A percentile compares a stretch with the other conserved stretches of the same genome.
Evolutionary conservation across 2,329 filamentous ascomycete species (phyloP).

Genomic region (Diaporthe amygdali): DNA sequence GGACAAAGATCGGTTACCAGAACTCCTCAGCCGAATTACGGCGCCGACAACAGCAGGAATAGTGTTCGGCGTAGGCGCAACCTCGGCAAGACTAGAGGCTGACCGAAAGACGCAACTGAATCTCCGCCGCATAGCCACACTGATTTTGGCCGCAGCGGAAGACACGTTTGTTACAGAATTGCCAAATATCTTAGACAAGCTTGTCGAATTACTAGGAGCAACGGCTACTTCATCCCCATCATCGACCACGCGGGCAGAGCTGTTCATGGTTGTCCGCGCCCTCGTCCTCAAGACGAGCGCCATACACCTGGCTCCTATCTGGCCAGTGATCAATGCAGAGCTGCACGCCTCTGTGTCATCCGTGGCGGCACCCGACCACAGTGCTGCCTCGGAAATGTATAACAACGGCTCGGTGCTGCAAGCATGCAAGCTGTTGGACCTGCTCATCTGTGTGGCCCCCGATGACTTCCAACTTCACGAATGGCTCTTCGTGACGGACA

Average conservation of each 20-base stretch:
- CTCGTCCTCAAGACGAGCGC: slow-evolving; percentile 80
- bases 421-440: slow-evolving; percentile 90
- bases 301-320: slow-evolving; percentile 81
- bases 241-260: slow-evolving; percentile 84
- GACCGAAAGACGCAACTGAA: slow-evolving; percentile 93
- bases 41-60: slow-evolving; percentile 92
- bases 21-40: slow-evolving; percentile 78
- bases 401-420: slow-evolving; percentile 81
- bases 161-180: slow-evolving; percentile 85
- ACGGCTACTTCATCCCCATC: slow-evolving; percentile 91
- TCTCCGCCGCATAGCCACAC: slow-evolving; percentile 78
- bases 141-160: slow-evolving; percentile 76
- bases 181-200: slow-evolving; percentile 75
- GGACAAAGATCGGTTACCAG: slow-evolving; percentile 87
- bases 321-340: slow-evolving; percentile 89
- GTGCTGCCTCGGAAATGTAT: slow-evolving; percentile 71
- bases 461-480: slow-evolving; percentile 99
- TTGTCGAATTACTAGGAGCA: slow-evolving; percentile 85
- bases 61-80: slow-evolving; percentile 97
- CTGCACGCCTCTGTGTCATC: slow-evolving; percentile 81
- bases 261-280: slow-evolving; percentile 86
- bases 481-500: slow-evolving; percentile 97
- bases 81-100: slow-evolving; percentile 90
- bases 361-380: slow-evolving; percentile 71
- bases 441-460: slow-evolving; percentile 83